Evolutionary conservation across 768 basidiomycete genomes (phyloP).

Genomic region (Crassisporium funariophilum): DNA sequence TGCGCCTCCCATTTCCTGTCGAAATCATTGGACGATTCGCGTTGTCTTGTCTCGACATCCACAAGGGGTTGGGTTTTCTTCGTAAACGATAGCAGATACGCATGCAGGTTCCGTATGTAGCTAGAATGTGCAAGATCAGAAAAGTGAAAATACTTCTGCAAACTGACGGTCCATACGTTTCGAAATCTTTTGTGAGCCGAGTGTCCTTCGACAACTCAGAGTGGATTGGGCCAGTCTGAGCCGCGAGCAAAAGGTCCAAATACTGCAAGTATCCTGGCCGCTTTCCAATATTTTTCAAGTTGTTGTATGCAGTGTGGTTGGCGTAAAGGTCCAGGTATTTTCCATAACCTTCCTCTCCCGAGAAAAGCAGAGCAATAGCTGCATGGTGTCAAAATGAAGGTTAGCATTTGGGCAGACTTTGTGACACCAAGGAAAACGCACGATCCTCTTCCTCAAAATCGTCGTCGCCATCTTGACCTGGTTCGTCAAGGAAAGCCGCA

Average conservation of each 20-base stretch:
- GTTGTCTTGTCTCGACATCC: conserved; percentile 71
- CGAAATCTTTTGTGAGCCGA: conserved; percentile 74
- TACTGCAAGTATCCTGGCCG: conserved; percentile 92
- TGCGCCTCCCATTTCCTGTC: conserved; percentile 77
- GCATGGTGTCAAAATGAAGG: conserved; percentile 10
- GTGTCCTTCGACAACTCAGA: conserved; percentile 68
- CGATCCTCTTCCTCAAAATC: conserved; percentile 87
- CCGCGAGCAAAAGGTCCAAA: conserved; percentile 78
- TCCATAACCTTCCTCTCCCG: conserved; percentile 94
- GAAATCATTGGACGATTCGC: conserved; percentile 69
- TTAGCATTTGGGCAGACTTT: neutral
- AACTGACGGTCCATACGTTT: conserved; percentile 52
- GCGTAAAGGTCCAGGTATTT: conserved; percentile 93
- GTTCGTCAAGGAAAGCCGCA: conserved; percentile 77
- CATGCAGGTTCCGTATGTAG: conserved; percentile 81
- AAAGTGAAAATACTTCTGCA: neutral
- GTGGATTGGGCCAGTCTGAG: conserved; percentile 64
- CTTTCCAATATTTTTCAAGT: conserved; percentile 83
- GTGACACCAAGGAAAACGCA: conserved; percentile 43
- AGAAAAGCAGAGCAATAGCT: conserved; percentile 87
- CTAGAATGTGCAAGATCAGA: conserved; percentile 38
- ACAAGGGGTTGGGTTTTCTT: conserved; percentile 83
- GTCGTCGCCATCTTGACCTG: conserved; percentile 69
- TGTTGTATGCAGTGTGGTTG: conserved; percentile 86
- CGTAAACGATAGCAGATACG: conserved; percentile 84